phyloP scores from a whole-genome alignment of 345 rosid genomes.

The Moricandia moricandioides region DNA sequence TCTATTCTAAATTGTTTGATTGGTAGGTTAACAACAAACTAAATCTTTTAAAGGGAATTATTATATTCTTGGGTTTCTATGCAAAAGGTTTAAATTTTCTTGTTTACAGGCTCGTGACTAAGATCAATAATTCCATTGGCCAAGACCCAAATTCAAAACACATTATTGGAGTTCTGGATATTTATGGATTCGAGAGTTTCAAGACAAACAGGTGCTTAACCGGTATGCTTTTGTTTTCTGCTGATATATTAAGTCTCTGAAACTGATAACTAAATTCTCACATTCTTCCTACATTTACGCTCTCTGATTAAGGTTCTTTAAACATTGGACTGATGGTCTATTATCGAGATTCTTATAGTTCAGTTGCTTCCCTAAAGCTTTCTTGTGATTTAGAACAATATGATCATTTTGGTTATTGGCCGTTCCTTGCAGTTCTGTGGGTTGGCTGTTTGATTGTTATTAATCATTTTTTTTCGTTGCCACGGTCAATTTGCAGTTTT shows the following conservation, averaged over 20 bases:
- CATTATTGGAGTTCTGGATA: slow-evolving; percentile 94
- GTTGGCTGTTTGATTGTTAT: slow-evolving; percentile 13
- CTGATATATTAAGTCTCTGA: slow-evolving; percentile 20
- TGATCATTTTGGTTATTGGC: slow-evolving; percentile 15
- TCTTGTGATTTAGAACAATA: slow-evolving; percentile 21
- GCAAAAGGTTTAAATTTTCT: neutral
- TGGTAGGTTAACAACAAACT: slow-evolving; percentile 49
- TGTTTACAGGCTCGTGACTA: slow-evolving; percentile 77
- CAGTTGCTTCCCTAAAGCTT: slow-evolving; percentile 22
- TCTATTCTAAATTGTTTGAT: slow-evolving; percentile 90
- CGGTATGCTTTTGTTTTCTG: slow-evolving; percentile 62
- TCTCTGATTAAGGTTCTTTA: slow-evolving; percentile 18
- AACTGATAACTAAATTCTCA: slow-evolving; percentile 8
- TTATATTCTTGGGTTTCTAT: neutral
- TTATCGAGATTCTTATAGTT: slow-evolving; percentile 11
- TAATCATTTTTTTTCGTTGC: slow-evolving; percentile 7
- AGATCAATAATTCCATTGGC: slow-evolving; percentile 83
- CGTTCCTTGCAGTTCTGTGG: slow-evolving; percentile 17
- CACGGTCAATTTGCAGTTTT: slow-evolving; percentile 53
- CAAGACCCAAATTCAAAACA: slow-evolving; percentile 82
- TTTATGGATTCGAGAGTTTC: slow-evolving; percentile 99
- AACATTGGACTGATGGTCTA: slow-evolving; percentile 12
- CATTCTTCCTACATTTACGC: neutral
- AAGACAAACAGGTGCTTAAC: slow-evolving; percentile 99
- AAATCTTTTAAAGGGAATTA: neutral